A percentile compares a stretch with the other conserved stretches of the same genome.
These are phyloP conservation scores for Phytophthora hibernalis DNA, from an alignment of 352 stramenopile genomes.

Conservation along the genomic window DNA sequence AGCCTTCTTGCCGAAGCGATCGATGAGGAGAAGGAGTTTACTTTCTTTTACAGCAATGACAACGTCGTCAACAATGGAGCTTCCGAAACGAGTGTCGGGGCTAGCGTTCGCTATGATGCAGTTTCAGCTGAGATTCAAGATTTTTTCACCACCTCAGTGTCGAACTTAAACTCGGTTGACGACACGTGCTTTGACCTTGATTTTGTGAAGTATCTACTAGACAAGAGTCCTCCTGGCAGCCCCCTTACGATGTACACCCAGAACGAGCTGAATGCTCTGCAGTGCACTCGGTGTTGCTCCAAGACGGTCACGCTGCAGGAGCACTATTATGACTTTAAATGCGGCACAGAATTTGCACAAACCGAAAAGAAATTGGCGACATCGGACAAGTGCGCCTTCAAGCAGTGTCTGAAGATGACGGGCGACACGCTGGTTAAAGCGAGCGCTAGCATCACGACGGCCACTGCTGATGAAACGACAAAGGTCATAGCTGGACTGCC, in stretches of 20 bases:
- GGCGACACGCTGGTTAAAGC: constrained; percentile 5
- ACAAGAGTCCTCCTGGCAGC: neutral
- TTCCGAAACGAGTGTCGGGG: constrained; percentile 8
- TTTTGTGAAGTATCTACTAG: constrained; percentile 16
- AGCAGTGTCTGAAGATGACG: constrained; percentile 20
- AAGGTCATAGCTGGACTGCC: constrained; percentile 18
- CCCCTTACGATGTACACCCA: neutral
- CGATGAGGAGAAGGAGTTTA: constrained; percentile 19
- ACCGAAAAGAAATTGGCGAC: constrained; percentile 11
- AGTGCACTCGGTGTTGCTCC: constrained; percentile 31
- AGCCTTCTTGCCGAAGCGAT: constrained; percentile 13
- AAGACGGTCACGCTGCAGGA: constrained; percentile 25
- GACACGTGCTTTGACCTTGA: constrained; percentile 16
- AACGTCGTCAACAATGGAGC: constrained; percentile 31
- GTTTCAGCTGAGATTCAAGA: constrained; percentile 14
- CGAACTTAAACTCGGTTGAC: constrained; percentile 2
- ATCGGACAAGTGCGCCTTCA: constrained; percentile 23
- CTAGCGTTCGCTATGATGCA: constrained; percentile 11
- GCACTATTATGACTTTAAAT: constrained; percentile 37
- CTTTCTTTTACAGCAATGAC: constrained; percentile 13
- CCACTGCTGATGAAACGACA: neutral
- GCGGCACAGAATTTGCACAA: constrained; percentile 1
- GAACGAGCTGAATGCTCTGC: constrained; percentile 4
- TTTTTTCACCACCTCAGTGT: constrained; percentile 13
- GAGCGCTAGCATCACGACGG: constrained; percentile 2